phyloP scores from a whole-genome alignment of 352 stramenopile species.

The Phytopythium delawarense region DNA sequence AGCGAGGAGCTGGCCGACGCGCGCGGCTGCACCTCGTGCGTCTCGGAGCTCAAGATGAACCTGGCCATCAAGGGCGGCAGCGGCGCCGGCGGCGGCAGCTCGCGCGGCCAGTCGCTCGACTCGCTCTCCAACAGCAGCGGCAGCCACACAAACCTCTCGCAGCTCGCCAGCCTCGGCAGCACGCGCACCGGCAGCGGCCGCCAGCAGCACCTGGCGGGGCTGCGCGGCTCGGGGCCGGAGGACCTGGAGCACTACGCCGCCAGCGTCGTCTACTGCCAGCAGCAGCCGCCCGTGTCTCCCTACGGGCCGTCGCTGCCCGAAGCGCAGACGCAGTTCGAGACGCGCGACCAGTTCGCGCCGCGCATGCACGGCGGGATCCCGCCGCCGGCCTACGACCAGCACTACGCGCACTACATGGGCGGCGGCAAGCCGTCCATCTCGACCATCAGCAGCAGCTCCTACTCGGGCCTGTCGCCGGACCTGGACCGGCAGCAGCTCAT shows the following conservation, averaged over 20 bases:
- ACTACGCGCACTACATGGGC: slow-evolving; percentile 11
- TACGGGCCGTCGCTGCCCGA: slow-evolving; percentile 4
- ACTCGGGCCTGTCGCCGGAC: slow-evolving; percentile 32
- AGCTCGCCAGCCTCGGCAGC: slow-evolving; percentile 16
- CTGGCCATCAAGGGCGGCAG: slow-evolving; percentile 11
- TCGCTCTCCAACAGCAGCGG: slow-evolving; percentile 14
- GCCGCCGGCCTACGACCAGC: slow-evolving; percentile 13
- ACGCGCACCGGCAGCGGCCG: background rate
- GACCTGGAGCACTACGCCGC: slow-evolving; percentile 4
- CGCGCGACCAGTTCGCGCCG: slow-evolving; percentile 5
- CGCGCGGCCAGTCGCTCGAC: slow-evolving; percentile 1
- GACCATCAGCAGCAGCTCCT: slow-evolving; percentile 40
- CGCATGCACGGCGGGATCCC: background rate
- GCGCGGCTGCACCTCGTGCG: slow-evolving; percentile 29
- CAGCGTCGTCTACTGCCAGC: background rate
- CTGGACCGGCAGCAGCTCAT: slow-evolving; percentile 14
- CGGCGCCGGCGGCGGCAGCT: background rate
- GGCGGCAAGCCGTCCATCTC: slow-evolving; percentile 38
- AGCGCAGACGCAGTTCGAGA: slow-evolving; percentile 8
- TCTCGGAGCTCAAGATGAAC: slow-evolving; percentile 32
- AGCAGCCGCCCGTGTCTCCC: background rate
- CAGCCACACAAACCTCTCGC: slow-evolving; percentile 15
- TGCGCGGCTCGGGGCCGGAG: background rate
- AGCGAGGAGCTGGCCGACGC: slow-evolving; percentile 28
- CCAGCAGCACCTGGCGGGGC: background rate